Evolutionary conservation across 495 filamentous ascomycete species (phyloP).

Genomic region (Apiosordaria backusii): DNA sequence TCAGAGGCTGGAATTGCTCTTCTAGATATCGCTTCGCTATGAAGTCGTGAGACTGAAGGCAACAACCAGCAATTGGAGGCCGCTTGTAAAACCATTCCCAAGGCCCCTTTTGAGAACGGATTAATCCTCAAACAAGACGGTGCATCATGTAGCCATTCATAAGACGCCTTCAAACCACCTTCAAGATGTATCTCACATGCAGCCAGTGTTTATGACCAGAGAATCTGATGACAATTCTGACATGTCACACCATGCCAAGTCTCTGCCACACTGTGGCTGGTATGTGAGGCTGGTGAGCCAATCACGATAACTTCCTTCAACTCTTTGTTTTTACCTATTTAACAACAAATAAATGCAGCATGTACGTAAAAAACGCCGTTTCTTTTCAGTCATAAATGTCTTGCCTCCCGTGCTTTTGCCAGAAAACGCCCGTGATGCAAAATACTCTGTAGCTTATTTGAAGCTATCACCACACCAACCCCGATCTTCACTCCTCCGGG

Average conservation of each 20-base stretch:
- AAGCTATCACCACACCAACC: not conserved
- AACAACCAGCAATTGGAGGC: too few relatives aligned
- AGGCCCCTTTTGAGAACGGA: too few relatives aligned
- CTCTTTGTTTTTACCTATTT: not conserved
- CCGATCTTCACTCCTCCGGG: constrained; percentile 20
- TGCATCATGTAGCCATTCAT: too few relatives aligned
- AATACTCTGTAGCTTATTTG: not conserved
- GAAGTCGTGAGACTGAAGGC: too few relatives aligned
- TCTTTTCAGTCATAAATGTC: not conserved
- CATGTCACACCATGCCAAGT: too few relatives aligned
- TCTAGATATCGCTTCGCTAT: not conserved
- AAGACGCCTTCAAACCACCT: too few relatives aligned
- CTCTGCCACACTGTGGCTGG: not conserved
- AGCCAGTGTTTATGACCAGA: too few relatives aligned
- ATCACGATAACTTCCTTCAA: not conserved
- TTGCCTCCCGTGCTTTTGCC: not conserved
- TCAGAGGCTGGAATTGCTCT: not conserved
- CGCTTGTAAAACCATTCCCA: too few relatives aligned
- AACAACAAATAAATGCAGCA: not conserved
- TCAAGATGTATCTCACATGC: too few relatives aligned
- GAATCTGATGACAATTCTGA: not conserved
- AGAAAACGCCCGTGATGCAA: not conserved
- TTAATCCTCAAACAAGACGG: too few relatives aligned
- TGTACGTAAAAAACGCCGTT: not conserved
- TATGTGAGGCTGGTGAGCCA: not conserved